These are phyloP conservation scores for Elsinoe perseae DNA, from an alignment of 2,329 filamentous ascomycete genomes.

Conservation along the genomic window DNA sequence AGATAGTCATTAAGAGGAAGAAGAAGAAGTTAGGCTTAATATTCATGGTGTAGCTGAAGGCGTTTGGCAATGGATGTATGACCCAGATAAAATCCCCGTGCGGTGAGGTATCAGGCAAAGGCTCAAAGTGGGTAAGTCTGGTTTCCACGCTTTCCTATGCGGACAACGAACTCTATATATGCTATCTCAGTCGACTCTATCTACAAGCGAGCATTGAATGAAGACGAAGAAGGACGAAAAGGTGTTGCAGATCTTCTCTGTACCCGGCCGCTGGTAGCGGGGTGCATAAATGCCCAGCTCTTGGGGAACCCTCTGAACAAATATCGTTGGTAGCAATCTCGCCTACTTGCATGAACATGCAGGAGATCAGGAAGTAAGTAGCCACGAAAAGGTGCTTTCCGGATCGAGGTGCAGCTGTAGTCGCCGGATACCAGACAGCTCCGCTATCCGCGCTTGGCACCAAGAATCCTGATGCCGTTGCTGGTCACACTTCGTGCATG, in stretches of 20 bases:
- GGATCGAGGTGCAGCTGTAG: background rate
- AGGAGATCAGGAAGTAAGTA: background rate
- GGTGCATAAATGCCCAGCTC: background rate
- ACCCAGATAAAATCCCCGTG: too few species aligned
- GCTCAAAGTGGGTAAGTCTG: too few species aligned
- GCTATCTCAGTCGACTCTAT: background rate
- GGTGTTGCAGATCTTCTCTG: background rate
- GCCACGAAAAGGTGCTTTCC: background rate
- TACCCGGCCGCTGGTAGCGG: background rate
- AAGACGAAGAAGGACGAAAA: too few species aligned
- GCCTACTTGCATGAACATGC: background rate
- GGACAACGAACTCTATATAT: background rate
- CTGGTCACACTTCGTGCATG: background rate
- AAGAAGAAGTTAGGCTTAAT: background rate
- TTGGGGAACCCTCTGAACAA: background rate
- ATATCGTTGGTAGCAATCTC: background rate
- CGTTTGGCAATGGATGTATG: background rate
- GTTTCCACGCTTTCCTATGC: too few species aligned
- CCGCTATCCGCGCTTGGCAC: background rate
- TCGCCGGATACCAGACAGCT: background rate
- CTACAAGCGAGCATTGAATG: too few species aligned
- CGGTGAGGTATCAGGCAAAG: too few species aligned
- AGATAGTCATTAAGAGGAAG: background rate
- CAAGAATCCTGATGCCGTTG: background rate
- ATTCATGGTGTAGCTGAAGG: background rate